Base-by-base conservation (phyloP, 345 rosid genomes). In the Salix arbutifolia region DNA sequence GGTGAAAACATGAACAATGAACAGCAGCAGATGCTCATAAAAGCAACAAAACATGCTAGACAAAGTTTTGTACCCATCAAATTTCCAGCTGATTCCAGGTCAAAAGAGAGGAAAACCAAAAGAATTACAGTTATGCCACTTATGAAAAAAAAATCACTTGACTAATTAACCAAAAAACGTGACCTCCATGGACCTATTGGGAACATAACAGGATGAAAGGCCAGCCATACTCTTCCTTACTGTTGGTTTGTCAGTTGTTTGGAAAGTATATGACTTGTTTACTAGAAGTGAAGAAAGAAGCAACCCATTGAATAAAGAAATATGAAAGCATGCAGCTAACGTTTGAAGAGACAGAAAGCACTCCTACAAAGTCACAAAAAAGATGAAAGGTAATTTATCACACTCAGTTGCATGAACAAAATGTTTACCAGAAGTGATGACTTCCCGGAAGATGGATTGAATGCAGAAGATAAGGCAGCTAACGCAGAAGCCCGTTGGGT, bases 401-500 rank as follows among this genome's bases (percentile, higher is more conserved):
- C 31, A 62, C 46, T 62, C 30, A 16, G 69, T 44, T 61, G 58
- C 62, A 65, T 28, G 4, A 67, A 62, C 52, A 52, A 28, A 17
- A 56, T 78, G 71, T 78, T 85, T 89, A 92, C 99, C 80, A 73
- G 44, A 70, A 72, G 75, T 73, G 88, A 74, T 56, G 89, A 73
- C 85, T 80, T 90, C 46, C 77, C 90, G 52, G 90, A 74, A 75
- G 97, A 88, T 58, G 97, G 85, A 40, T 86, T 88, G 81, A 96
- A 93, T 62, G 98, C 99, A 77, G 93, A 86, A 75, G 89, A 79
- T 85, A 96, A 89, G 81, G 99, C 99, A 78, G 97, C 97, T 77
- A 96, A 81, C 71, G 99, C 99, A 25, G 97, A 90, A 86, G 99
- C 98, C 71, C 98, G 92, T 85, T 96, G 99, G 68, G 97, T 96